These are phyloP conservation scores for Megacollybia marginata DNA, from an alignment of 768 basidiomycete genomes.

Conservation along the genomic window DNA sequence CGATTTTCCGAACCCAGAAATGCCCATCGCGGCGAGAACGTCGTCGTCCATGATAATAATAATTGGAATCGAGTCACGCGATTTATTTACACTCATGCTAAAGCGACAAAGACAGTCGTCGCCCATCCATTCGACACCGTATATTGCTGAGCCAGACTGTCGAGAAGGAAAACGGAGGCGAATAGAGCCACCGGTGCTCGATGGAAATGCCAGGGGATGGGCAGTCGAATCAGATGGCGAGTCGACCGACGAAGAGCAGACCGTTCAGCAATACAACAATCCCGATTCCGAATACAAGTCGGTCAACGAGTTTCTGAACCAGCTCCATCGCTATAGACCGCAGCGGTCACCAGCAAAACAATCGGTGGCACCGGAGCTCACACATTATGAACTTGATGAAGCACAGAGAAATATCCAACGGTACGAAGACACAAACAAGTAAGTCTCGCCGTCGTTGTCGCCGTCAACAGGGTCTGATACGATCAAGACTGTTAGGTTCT, in stretches of 20 bases:
- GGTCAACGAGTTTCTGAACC: slow-evolving; percentile 59
- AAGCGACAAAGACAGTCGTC: slow-evolving; percentile 45
- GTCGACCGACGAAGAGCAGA: slow-evolving; percentile 26
- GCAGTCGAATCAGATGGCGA: slow-evolving; percentile 17
- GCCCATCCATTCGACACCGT: slow-evolving; percentile 28
- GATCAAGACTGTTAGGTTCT: slow-evolving; percentile 50
- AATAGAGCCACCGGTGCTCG: slow-evolving; percentile 41
- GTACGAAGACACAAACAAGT: slow-evolving; percentile 66
- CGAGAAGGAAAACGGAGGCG: slow-evolving; percentile 48
- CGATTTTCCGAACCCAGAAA: slow-evolving; percentile 76
- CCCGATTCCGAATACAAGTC: slow-evolving; percentile 43
- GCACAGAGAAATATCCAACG: slow-evolving; percentile 38
- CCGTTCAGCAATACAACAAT: slow-evolving; percentile 13
- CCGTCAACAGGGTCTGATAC: background rate
- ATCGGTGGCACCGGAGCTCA: background rate
- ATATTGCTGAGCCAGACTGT: slow-evolving; percentile 20
- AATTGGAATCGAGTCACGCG: background rate
- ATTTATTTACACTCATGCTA: slow-evolving; percentile 18
- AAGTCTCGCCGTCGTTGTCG: background rate
- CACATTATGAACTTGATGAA: background rate
- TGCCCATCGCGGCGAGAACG: slow-evolving; percentile 77
- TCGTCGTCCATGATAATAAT: slow-evolving; percentile 44
- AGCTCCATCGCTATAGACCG: slow-evolving; percentile 48
- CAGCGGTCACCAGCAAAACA: slow-evolving; percentile 29
- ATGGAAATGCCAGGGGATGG: slow-evolving; percentile 48